phyloP scores from a whole-genome alignment of 495 filamentous ascomycete genomes.

The Penicillium taxi region DNA sequence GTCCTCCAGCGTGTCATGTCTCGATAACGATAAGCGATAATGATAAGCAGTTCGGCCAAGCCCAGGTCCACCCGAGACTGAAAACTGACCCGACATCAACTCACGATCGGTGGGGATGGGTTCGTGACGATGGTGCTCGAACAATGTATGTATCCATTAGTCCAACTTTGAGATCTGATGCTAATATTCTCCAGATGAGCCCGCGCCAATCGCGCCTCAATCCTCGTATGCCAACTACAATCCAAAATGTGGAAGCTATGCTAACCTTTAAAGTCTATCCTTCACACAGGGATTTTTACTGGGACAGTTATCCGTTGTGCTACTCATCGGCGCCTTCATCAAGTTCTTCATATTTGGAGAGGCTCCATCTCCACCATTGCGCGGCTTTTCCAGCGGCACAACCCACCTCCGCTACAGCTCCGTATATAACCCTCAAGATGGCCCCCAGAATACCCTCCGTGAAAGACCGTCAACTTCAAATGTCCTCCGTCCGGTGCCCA shows the following conservation, averaged over 20 bases:
- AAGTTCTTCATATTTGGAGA: slow-evolving; percentile 99
- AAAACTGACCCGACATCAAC: slow-evolving; percentile 9
- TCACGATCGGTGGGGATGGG: slow-evolving; percentile 21
- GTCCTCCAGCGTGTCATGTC: slow-evolving; percentile 7
- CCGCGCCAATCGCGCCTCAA: slow-evolving; percentile 29
- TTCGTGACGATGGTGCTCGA: slow-evolving; percentile 32
- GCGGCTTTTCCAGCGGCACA: slow-evolving; percentile 63
- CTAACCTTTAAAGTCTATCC: slow-evolving; percentile 16
- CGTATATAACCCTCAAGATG: slow-evolving; percentile 32
- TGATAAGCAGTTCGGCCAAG: slow-evolving; percentile 18
- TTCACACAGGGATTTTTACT: slow-evolving; percentile 72
- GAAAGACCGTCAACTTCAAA: slow-evolving; percentile 70
- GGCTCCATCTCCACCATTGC: slow-evolving; percentile 70
- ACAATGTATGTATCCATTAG: slow-evolving; percentile 19
- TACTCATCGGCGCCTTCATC: slow-evolving; percentile 89
- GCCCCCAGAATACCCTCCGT: slow-evolving; percentile 43
- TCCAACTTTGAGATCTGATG: neutral
- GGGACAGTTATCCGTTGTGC: slow-evolving; percentile 83
- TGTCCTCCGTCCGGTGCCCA: slow-evolving; percentile 54
- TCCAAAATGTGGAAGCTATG: slow-evolving; percentile 8
- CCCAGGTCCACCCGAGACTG: slow-evolving; percentile 13
- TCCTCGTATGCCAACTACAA: slow-evolving; percentile 37
- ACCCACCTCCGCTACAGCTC: slow-evolving; percentile 54
- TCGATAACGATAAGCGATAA: slow-evolving; percentile 9
- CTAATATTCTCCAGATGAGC: slow-evolving; percentile 26